A percentile compares a stretch with the other conserved stretches of the same genome.
phyloP scores from a whole-genome alignment of 257 asterid genomes.

The Solanum ossicruentum region DNA sequence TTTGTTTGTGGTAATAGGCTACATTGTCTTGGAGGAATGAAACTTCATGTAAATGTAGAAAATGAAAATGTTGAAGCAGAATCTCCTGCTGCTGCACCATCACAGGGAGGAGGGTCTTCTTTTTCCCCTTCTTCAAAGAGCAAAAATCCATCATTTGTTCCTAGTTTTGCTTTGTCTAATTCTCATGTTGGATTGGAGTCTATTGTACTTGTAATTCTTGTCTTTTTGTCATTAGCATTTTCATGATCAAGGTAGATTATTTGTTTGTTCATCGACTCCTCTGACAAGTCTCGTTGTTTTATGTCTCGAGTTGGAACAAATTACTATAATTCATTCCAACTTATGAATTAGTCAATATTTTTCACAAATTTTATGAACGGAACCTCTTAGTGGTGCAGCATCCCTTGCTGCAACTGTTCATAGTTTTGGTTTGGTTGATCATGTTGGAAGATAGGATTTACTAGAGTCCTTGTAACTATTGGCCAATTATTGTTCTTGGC shows the following conservation, averaged over 20 bases:
- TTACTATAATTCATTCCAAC: not conserved
- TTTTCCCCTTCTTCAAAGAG: constrained; percentile 51
- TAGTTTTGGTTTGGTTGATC: not conserved
- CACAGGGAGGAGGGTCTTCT: constrained; percentile 23
- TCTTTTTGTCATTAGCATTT: not conserved
- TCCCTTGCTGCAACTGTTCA: no score
- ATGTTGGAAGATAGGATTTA: not conserved
- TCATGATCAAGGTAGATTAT: not conserved
- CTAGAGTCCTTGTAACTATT: not conserved
- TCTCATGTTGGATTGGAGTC: not conserved
- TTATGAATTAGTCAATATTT: not conserved
- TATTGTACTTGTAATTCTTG: not conserved
- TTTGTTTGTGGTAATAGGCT: constrained; percentile 56
- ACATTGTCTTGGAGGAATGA: constrained; percentile 82
- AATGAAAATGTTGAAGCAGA: not conserved
- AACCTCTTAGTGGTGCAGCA: no score
- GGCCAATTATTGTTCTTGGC: not conserved
- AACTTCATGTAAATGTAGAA: constrained; percentile 40
- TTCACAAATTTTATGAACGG: not conserved
- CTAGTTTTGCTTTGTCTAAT: constrained; percentile 7
- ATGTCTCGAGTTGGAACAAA: not conserved
- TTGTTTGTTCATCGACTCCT: not conserved
- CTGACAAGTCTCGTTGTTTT: not conserved
- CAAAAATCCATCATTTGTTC: constrained; percentile 5
- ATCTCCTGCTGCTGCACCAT: constrained; percentile 17